Evolutionary conservation across 2,329 filamentous ascomycete genomes (phyloP).

Genomic region (Metarhizium sp.): DNA sequence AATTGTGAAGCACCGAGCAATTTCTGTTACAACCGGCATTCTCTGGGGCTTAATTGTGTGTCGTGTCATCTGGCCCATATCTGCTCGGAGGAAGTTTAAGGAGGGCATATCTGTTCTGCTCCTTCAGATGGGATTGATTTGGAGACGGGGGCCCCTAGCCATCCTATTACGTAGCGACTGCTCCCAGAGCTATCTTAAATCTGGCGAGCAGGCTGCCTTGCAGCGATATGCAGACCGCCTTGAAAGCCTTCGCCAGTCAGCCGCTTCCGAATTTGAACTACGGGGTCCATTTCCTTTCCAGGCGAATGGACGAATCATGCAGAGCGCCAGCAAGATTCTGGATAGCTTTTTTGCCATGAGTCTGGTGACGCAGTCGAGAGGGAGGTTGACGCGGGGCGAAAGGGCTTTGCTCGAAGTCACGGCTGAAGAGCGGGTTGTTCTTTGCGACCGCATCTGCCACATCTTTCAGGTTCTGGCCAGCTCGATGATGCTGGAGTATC

Average conservation of each 20-base stretch:
- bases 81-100: conserved; percentile 73
- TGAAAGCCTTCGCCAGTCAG: conserved; percentile 59
- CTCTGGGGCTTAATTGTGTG: conserved; percentile 84
- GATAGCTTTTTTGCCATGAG: conserved; percentile 92
- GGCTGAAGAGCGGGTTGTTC: conserved; percentile 62
- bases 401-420: conserved; percentile 68
- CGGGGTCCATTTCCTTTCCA: conserved; percentile 69
- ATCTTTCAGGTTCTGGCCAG: conserved; percentile 71
- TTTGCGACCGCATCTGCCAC: conserved; percentile 81
- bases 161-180: conserved; percentile 52
- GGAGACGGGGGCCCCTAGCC: conserved; percentile 82
- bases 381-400: conserved; percentile 65
- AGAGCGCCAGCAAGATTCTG: conserved; percentile 67
- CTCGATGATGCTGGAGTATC: conserved; percentile 83
- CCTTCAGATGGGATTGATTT: conserved; percentile 84
- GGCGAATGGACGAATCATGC: conserved; percentile 60
- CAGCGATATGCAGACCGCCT: conserved; percentile 64
- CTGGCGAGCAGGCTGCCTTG: conserved; percentile 73
- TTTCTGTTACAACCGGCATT: conserved; percentile 72
- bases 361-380: conserved; percentile 70
- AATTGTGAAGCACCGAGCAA: conserved; percentile 74
- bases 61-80: conserved; percentile 80
- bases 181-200: conserved; percentile 61
- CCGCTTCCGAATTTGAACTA: conserved; percentile 72
- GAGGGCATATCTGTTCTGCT: conserved; percentile 76